Evolutionary conservation across 176 grass and related monocot genomes (phyloP), one percentile per base, ranked within the genome.

Genomic region (Musa beccarii): DNA sequence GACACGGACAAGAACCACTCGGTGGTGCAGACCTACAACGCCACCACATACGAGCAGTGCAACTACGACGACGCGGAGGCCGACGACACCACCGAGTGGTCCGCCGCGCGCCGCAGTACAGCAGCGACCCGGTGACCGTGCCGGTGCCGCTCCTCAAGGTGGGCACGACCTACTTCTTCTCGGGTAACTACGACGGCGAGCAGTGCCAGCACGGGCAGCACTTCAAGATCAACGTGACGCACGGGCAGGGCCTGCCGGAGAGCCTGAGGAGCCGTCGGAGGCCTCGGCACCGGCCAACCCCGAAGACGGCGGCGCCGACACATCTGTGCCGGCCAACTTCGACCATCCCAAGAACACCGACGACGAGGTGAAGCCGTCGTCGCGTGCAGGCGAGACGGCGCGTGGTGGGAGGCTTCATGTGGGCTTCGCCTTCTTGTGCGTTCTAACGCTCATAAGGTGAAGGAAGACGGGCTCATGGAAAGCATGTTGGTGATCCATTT

Each of bases 1-100:
- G 86, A 94, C 80, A 99, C 88, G 22, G 95, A 99, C 88, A 99
- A 93, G 78, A 99, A 99, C 79, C 95, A 99, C 82, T 89, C 95
- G 49, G 90, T 99, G 72, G 86, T 99, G 67, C 90, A 99, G 80
- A 99, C 95, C 49, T 83, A 79, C 76, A 99, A 99, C 69, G 75
- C 12, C 66, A 91, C 90, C 24, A 82, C 89, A 28, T 99, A 89
- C 90, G 82, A 82, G 76, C 87, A 74, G 69, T 99, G 95, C 74
- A 79, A 92, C 79, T 86, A 82, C 86, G 81, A 80, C 68, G 86
- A 91, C 72, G 43, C 68, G 43, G 68, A 70, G 16, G 82, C 80
- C 1, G 86, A 89, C 69, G 89, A 99, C 90, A 89, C 88, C 9
- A 54, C 86, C 9, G 88, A 93, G 56, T 99, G 95, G 95, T 94